Conservation (phyloP, 192 early-diverging fungal genomes). For the Gamsiella multidivaricata region DNA sequence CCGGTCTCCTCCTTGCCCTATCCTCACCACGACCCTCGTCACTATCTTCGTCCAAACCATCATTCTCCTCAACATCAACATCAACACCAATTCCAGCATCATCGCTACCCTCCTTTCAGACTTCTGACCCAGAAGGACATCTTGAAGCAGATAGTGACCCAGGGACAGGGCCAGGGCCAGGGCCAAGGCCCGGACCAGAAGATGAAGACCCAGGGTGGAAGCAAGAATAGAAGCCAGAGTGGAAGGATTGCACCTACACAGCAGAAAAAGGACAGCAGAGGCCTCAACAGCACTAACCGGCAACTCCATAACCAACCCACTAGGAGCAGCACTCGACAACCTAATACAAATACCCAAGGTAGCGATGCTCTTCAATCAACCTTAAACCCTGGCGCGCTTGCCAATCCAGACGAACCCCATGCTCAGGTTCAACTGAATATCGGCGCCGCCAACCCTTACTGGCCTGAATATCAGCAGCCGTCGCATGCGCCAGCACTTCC, state of each 20-base stretch:
- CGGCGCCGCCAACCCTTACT: conserved; percentile 15
- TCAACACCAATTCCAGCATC: background rate
- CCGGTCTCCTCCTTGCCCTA: background rate
- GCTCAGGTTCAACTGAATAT: background rate
- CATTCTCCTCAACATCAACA: background rate
- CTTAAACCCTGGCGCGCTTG: background rate
- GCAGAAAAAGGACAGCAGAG: background rate
- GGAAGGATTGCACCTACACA: background rate
- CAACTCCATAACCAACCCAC: conserved; percentile 18
- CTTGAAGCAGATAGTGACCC: background rate
- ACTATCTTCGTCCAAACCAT: background rate
- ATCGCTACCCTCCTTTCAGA: background rate
- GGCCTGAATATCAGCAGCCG: conserved; percentile 28
- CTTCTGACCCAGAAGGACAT: background rate
- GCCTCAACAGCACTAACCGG: conserved; percentile 18
- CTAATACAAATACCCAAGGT: background rate
- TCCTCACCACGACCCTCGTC: background rate
- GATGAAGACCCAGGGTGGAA: background rate
- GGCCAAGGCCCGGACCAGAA: background rate
- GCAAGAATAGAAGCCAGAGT: background rate
- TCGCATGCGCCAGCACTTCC: conserved; percentile 9
- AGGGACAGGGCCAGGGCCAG: background rate
- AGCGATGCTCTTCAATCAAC: background rate
- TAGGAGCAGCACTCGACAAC: conserved; percentile 11
- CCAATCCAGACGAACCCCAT: background rate